Percentiles rank a stretch among this genome's conserved stretches.
Evolutionary conservation across 768 basidiomycete genomes (phyloP).

Genomic region (Trametes cingulata): DNA sequence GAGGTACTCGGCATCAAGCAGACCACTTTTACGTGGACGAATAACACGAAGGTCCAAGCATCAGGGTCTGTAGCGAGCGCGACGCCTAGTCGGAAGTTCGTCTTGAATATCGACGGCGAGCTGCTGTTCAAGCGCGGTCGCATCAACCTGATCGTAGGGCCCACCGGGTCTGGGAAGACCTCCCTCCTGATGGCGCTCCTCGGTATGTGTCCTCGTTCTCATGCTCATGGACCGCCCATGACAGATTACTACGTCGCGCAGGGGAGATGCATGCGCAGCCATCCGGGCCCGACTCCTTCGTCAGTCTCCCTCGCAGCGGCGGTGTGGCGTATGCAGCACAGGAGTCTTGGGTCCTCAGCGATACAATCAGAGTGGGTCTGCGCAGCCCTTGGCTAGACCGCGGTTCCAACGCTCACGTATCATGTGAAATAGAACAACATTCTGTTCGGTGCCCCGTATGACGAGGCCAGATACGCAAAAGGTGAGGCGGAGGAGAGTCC

Average conservation of each 20-base stretch:
- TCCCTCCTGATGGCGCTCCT: slow-evolving; percentile 41
- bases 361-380: slow-evolving; percentile 65
- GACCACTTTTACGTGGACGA: slow-evolving; percentile 58
- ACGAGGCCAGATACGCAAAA: slow-evolving; percentile 44
- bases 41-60: slow-evolving; percentile 34
- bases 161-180: slow-evolving; percentile 59
- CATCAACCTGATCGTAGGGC: slow-evolving; percentile 59
- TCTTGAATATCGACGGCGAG: slow-evolving; percentile 49
- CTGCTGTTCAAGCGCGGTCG: slow-evolving; percentile 50
- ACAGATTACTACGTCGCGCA: not conserved
- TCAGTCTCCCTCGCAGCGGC: slow-evolving; percentile 62
- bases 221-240: not conserved
- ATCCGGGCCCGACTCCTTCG: slow-evolving; percentile 56
- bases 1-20: slow-evolving; percentile 53
- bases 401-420: not conserved
- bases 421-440: slow-evolving; percentile 50
- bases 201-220: not conserved
- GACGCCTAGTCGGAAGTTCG: slow-evolving; percentile 44
- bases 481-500: slow-evolving; percentile 24
- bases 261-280: slow-evolving; percentile 67
- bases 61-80: slow-evolving; percentile 26
- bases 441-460: slow-evolving; percentile 46
- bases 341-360: slow-evolving; percentile 83
- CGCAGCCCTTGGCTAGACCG: too few relatives aligned
- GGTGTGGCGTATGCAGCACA: slow-evolving; percentile 82